These are phyloP conservation scores for Vigna reflexopilosa DNA, from an alignment of 306 rosid genomes.

Conservation along the genomic window DNA sequence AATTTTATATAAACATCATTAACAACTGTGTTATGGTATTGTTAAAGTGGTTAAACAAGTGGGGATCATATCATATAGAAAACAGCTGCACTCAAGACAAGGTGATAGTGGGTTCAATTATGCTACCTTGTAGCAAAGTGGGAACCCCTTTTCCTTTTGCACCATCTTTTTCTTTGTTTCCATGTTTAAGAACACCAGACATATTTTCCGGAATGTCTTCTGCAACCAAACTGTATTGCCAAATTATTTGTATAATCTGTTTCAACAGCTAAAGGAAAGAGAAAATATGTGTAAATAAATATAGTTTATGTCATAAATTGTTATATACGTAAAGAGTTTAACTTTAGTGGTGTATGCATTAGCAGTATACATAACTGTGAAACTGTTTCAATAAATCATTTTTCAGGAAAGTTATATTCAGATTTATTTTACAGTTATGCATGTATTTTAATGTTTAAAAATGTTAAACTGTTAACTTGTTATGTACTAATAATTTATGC, in stretches of 20 bases:
- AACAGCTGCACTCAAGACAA: conserved; percentile 39
- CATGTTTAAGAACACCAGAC: conserved; percentile 38
- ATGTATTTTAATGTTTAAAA: too few relatives aligned
- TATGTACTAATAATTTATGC: too few relatives aligned
- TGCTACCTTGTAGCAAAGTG: conserved; percentile 33
- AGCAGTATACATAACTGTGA: too few relatives aligned
- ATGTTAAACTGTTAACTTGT: too few relatives aligned
- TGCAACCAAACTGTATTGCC: neutral
- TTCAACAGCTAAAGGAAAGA: neutral
- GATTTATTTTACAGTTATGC: too few relatives aligned
- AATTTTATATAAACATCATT: neutral
- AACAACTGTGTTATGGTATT: neutral
- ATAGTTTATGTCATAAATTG: neutral
- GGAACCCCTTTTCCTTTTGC: neutral
- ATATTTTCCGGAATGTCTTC: conserved; percentile 40
- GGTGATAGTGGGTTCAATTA: conserved; percentile 48
- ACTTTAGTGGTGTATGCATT: neutral
- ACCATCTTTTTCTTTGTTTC: conserved; percentile 34
- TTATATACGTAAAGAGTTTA: neutral
- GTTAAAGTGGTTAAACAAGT: conserved; percentile 25
- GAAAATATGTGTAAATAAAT: neutral
- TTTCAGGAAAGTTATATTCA: neutral
- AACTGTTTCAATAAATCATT: neutral
- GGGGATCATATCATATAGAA: neutral
- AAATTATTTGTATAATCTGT: neutral